Evolutionary conservation across 176 grass and related monocot genomes (phyloP), one percentile per base, ranked within the genome.

Genomic region (Aegilops speltoides): DNA sequence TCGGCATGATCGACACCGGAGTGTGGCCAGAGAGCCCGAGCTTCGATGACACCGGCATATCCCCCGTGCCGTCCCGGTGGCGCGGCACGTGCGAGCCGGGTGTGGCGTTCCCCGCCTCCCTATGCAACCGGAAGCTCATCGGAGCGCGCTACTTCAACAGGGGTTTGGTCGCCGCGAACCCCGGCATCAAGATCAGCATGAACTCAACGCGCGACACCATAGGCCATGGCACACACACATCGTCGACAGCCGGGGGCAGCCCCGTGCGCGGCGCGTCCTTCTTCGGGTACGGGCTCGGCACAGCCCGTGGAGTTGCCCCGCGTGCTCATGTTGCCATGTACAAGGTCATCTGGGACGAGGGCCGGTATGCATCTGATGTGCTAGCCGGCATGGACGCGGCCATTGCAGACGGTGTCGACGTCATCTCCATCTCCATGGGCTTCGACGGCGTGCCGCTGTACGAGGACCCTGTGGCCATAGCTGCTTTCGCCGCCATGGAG

Each of bases 91-190:
- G 92, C 4, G 95, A 93, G 62, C 79, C 79, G 0, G 90, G 95
- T n/a, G 61, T 64, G 34, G 50, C 64, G 3, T 97, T 94, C 79
- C 79, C 70, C 15, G 6, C 71, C 9, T 85, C 85, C 41, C 20
- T 85, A 22, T 97, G 95, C 90, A 97, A 93, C 77, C 73, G 91
- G 28, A 97, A 94, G 87, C 90, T 97, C 54, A 93, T 97, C 78
- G 95, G 95, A 1, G 92, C 92, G 1, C 88, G 92, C 23, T 67
- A 24, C 22, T 97, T 97, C 82, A 91, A 94, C 89, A 85, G 84
- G 72, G 92, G 88, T 33, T 15, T 90, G 17, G 23, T 89, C 22
- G 84, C 90, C 4, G 48, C 69, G 22, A 89, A 92, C 81, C 89
- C 90, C 0, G 13, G 73, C 20, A 11, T 93, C 46, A 91, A 50